Evolutionary conservation across 345 rosid species (phyloP).

Genomic region (Brassica nigra): DNA sequence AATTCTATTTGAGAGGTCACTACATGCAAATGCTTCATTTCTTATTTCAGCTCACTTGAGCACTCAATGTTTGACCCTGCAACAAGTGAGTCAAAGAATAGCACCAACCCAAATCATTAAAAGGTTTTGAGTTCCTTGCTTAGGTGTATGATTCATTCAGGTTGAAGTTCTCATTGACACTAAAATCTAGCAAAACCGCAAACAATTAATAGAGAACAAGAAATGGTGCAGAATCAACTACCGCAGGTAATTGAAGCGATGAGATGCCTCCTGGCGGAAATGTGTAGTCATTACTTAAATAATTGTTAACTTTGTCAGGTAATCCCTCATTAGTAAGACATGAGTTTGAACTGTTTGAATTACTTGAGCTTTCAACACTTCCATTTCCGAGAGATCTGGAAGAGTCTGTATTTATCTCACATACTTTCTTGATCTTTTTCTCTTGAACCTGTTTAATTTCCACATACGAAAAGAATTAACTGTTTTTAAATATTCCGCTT

Average conservation of each 20-base stretch:
- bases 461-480: constrained; percentile 14
- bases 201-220: constrained; percentile 5
- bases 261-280: constrained; percentile 74
- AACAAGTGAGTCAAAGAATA: constrained; percentile 15
- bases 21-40: constrained; percentile 13
- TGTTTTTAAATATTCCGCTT: not conserved
- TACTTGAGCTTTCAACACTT: constrained; percentile 67
- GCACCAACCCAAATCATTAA: constrained; percentile 9
- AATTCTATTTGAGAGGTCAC: not conserved
- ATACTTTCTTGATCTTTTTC: constrained; percentile 81
- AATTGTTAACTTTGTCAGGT: constrained; percentile 48
- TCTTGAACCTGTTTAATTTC: constrained; percentile 76
- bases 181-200: constrained; percentile 13
- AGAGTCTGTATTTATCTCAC: constrained; percentile 80
- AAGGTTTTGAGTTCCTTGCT: not conserved
- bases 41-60: constrained; percentile 27
- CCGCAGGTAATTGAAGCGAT: constrained; percentile 80
- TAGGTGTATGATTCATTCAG: not conserved
- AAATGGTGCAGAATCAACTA: constrained; percentile 48
- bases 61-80: constrained; percentile 2
- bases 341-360: constrained; percentile 47
- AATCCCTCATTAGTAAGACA: constrained; percentile 66
- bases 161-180: constrained; percentile 9
- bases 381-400: constrained; percentile 73
- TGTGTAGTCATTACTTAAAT: constrained; percentile 51